phyloP scores from a whole-genome alignment of 2,329 filamentous ascomycete genomes.

The Chrysoporthe cubensis region DNA sequence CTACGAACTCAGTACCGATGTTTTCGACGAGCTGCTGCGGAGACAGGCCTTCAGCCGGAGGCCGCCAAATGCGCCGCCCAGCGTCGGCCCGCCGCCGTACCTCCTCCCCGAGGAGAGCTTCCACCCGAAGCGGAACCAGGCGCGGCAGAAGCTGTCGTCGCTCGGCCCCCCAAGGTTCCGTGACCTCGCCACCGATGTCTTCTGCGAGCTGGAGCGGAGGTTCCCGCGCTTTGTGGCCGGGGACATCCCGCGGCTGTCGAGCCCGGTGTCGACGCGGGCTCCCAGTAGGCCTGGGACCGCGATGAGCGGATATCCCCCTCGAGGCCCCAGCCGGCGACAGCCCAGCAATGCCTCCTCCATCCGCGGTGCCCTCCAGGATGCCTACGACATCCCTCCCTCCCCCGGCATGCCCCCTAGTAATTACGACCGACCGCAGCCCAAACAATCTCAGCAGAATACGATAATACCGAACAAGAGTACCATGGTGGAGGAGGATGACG shows the following conservation, averaged over 20 bases:
- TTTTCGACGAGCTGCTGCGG: slow-evolving; percentile 91
- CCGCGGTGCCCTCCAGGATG: slow-evolving; percentile 44
- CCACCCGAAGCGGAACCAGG: slow-evolving; percentile 96
- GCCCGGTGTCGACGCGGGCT: slow-evolving; percentile 68
- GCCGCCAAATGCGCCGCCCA: slow-evolving; percentile 55
- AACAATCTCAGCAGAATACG: slow-evolving; percentile 92
- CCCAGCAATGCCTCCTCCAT: slow-evolving; percentile 68
- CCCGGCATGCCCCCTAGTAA: slow-evolving; percentile 64
- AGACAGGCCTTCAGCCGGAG: slow-evolving; percentile 71
- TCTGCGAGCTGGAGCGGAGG: slow-evolving; percentile 88
- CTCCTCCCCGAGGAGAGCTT: slow-evolving; percentile 86
- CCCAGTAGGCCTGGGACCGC: slow-evolving; percentile 66
- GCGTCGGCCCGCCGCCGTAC: slow-evolving; percentile 65
- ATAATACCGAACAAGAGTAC: slow-evolving; percentile 98
- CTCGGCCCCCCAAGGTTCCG: slow-evolving; percentile 85
- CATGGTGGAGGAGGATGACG: slow-evolving; percentile 94
- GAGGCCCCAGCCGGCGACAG: slow-evolving; percentile 56
- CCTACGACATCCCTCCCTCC: slow-evolving; percentile 61
- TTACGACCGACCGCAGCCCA: slow-evolving; percentile 77
- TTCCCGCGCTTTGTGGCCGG: slow-evolving; percentile 78
- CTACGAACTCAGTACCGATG: slow-evolving; percentile 95
- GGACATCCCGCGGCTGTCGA: slow-evolving; percentile 71
- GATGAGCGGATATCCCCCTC: slow-evolving; percentile 54
- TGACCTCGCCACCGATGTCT: slow-evolving; percentile 93
- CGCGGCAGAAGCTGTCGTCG: slow-evolving; percentile 91